phyloP scores from a whole-genome alignment of 352 stramenopile species.

The Pythium oligandrum region DNA sequence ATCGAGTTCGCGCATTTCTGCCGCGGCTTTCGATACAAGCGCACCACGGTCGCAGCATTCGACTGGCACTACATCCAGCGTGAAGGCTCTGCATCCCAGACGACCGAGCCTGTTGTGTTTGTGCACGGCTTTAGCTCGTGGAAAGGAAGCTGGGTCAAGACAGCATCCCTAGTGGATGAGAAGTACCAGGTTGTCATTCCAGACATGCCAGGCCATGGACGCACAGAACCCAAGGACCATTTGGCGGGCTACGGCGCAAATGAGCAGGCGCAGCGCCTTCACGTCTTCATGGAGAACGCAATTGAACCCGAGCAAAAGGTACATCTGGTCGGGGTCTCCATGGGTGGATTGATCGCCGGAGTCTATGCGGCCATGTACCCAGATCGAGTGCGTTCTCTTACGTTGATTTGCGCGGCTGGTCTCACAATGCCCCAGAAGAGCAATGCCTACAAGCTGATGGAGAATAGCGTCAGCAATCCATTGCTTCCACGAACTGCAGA shows the following conservation, averaged over 20 bases:
- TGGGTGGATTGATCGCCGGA: conserved; percentile 72
- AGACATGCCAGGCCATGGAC: conserved; percentile 62
- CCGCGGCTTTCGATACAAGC: conserved; percentile 45
- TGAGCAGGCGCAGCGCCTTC: conserved; percentile 44
- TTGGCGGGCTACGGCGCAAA: conserved; percentile 46
- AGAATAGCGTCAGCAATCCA: conserved; percentile 58
- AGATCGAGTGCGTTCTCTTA: conserved; percentile 44
- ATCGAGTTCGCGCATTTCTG: conserved; percentile 55
- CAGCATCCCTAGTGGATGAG: conserved; percentile 44
- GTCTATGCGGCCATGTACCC: conserved; percentile 63
- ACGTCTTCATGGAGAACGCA: conserved; percentile 54
- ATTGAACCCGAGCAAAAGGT: conserved; percentile 47
- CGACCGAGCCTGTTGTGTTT: conserved; percentile 53
- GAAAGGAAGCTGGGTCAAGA: conserved; percentile 63
- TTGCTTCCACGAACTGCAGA: conserved; percentile 53
- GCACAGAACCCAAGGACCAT: conserved; percentile 41
- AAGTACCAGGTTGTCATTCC: conserved; percentile 57
- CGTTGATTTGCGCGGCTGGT: conserved; percentile 68
- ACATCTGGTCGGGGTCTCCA: conserved; percentile 70
- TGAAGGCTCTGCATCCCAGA: conserved; percentile 27
- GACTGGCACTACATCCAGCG: conserved; percentile 75
- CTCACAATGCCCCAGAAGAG: conserved; percentile 68
- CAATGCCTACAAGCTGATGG: conserved; percentile 40
- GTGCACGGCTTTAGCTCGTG: conserved; percentile 69
- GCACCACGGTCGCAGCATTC: conserved; percentile 38